Percentiles rank a stretch among this genome's conserved stretches.
These are phyloP conservation scores for Aspergillus eucalypticola DNA, from an alignment of 2,329 filamentous ascomycete genomes.

Conservation along the genomic window DNA sequence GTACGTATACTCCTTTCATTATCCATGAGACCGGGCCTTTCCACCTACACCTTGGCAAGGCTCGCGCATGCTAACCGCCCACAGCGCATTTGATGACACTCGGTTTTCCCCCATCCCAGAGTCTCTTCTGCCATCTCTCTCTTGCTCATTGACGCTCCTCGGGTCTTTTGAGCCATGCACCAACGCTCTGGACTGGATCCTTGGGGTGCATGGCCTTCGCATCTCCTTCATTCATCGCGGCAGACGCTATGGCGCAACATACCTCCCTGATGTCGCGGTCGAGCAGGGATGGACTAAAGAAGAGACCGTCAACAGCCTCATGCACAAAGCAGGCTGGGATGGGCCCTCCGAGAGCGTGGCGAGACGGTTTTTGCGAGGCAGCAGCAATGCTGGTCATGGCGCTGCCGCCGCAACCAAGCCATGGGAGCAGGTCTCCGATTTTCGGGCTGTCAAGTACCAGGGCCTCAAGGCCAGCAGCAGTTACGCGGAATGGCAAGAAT, in stretches of 20 bases:
- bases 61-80: slow-evolving; percentile 1
- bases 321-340: slow-evolving; percentile 92
- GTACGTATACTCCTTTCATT: slow-evolving; percentile 40
- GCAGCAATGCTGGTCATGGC: slow-evolving; percentile 35
- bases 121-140: slow-evolving; percentile 49
- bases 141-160: slow-evolving; percentile 73
- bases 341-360: slow-evolving; percentile 52
- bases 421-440: slow-evolving; percentile 73
- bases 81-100: slow-evolving; percentile 63
- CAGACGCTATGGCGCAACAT: slow-evolving; percentile 78
- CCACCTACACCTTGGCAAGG: not conserved
- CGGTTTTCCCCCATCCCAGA: slow-evolving; percentile 61
- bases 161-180: slow-evolving; percentile 78
- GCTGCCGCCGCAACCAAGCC: slow-evolving; percentile 32
- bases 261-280: slow-evolving; percentile 83
- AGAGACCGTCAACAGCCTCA: slow-evolving; percentile 83
- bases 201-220: slow-evolving; percentile 83
- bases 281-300: slow-evolving; percentile 97
- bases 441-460: slow-evolving; percentile 82
- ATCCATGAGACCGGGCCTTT: not conserved
- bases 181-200: slow-evolving; percentile 77
- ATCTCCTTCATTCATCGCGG: slow-evolving; percentile 78
- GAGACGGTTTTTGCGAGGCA: slow-evolving; percentile 40
- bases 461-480: slow-evolving; percentile 72
- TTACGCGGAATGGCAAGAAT: slow-evolving; percentile 75